Base-by-base conservation (phyloP, 1,284 basidiomycete species). In the Ceratobasidium theobromae region DNA sequence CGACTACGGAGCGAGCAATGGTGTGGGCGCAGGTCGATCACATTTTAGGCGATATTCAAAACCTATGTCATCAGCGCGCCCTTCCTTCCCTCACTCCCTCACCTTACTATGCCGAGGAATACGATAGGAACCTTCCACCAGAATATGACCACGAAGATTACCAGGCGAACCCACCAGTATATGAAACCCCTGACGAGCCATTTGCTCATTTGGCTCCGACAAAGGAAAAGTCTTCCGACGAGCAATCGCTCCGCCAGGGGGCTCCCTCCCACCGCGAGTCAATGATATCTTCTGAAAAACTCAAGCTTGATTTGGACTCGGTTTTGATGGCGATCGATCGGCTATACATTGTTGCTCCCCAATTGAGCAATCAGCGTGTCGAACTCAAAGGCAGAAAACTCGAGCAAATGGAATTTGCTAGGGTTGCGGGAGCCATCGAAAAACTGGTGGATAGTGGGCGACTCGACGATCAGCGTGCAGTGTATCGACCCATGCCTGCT, bases 291-390 rank as follows among this genome's bases (percentile, higher is more conserved):
- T 69, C 68, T 3, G 89, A 93, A 74, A 91, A 89, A 76, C 87
- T 85, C 84, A 81, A 81, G 62, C 79, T 87, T 73, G 94, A 96
- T 72, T 79, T 96, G 21, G 93, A 95, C 71, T 81, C 84, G 4
- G 86, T 96, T 43, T 85, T 90, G 0, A 82, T 84, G 73, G 93
- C 93, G 21, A 95, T 97, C 70, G 93, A 95, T 73, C 81, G 93
- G 27, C 77, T 96, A 9, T 91, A 94, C 74, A 75, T 83, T 14
- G 87, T 89, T 30, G 86, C 91, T 0, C 93, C 94, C 0, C 92
- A 94, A 74, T 76, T 95, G 43, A 84, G 89, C 67, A 87, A 92
- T 72, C 94, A 96, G 75, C 85, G 94, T 0, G 91, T 91, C 11
- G 91, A 93, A 73, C 81, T 94, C 58, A 86, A 88, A 70, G 80